Conservation (phyloP, 495 filamentous ascomycete genomes). For the Hypoxylon crocopeplum region DNA sequence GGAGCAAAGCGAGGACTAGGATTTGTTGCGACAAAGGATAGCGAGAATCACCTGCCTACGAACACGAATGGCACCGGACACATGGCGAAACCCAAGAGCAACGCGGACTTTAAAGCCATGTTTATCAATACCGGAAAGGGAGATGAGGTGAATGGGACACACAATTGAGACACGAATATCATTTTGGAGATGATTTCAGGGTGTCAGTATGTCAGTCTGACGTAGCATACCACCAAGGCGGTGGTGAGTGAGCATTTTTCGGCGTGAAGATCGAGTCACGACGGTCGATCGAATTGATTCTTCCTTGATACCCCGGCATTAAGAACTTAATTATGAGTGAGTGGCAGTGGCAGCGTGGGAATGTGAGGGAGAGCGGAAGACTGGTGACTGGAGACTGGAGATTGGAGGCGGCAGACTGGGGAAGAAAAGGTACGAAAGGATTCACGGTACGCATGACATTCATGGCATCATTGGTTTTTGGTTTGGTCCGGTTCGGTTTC, state of each 20-base stretch:
- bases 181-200: too few relatives aligned
- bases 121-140: conserved; percentile 53
- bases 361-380: too few relatives aligned
- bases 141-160: too few relatives aligned
- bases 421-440: conserved; percentile 11
- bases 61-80: conserved; percentile 29
- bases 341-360: too few relatives aligned
- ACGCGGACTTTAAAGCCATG: conserved; percentile 88
- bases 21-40: conserved; percentile 45
- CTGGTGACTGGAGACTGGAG: background rate
- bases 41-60: conserved; percentile 26
- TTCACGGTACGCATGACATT: conserved; percentile 23
- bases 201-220: too few relatives aligned
- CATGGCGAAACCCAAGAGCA: conserved; percentile 67
- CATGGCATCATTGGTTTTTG: conserved; percentile 22
- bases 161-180: too few relatives aligned
- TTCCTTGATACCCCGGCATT: conserved; percentile 38
- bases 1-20: conserved; percentile 64
- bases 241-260: conserved; percentile 12
- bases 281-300: conserved; percentile 29
- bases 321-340: background rate
- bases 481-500: conserved; percentile 1
- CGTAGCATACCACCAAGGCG: too few relatives aligned
- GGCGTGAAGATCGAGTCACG: conserved; percentile 29
- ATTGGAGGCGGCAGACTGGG: background rate